Conservation (phyloP, 2,329 filamentous ascomycete species). For the Chaetomium sp. region DNA sequence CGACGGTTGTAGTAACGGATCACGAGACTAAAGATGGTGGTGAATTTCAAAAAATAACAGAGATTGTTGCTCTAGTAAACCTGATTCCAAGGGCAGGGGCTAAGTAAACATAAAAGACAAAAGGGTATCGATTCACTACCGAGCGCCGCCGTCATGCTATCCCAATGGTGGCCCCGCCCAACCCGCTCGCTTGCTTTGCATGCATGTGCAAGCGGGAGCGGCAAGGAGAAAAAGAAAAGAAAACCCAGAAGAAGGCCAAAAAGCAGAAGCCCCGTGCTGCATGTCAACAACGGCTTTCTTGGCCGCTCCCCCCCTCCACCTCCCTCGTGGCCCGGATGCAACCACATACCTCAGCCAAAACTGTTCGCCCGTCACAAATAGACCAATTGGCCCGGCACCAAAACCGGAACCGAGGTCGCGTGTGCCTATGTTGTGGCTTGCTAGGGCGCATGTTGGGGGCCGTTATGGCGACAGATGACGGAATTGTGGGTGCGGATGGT, state of each 20-base stretch:
- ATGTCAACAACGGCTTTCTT: not conserved
- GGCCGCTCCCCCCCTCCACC: too few species aligned
- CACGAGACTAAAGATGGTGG: too few species aligned
- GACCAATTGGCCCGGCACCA: not conserved
- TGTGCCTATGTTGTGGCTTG: not conserved
- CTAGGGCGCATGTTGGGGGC: not conserved
- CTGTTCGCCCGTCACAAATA: not conserved
- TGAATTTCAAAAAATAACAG: too few species aligned
- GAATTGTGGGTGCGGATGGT: not conserved
- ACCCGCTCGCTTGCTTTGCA: not conserved
- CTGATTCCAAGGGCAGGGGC: not conserved
- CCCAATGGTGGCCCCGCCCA: not conserved
- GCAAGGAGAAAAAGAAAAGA: not conserved
- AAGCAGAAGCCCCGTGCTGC: not conserved
- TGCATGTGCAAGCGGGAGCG: not conserved
- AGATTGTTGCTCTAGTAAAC: too few species aligned
- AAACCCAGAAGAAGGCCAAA: not conserved
- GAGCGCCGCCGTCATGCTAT: not conserved
- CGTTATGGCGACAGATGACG: not conserved
- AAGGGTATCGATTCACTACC: slow-evolving; percentile 2
- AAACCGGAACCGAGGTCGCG: not conserved
- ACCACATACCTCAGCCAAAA: too few species aligned
- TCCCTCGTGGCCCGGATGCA: too few species aligned
- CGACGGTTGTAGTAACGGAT: too few species aligned
- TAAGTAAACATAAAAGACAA: not conserved